These are phyloP conservation scores for Pseudocercospora pini-densiflorae DNA, from an alignment of 2,329 filamentous ascomycete species.

Conservation along the genomic window DNA sequence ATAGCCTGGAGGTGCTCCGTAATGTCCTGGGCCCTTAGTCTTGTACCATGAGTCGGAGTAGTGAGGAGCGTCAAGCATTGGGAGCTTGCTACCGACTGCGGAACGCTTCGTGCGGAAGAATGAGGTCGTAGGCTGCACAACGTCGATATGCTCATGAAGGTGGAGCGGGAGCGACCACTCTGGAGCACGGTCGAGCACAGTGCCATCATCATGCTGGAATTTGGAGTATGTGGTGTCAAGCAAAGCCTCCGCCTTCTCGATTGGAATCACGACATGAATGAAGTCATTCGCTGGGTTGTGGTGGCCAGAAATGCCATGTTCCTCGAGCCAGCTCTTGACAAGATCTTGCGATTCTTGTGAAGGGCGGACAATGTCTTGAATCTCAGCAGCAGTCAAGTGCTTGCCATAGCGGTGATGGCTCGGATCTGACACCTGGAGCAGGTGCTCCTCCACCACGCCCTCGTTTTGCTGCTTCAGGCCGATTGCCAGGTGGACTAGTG, in stretches of 20 bases:
- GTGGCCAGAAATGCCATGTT: constrained; percentile 54
- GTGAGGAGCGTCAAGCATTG: constrained; percentile 22
- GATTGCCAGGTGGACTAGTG: constrained; percentile 59
- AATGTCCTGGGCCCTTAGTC: constrained; percentile 25
- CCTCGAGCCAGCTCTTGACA: constrained; percentile 61
- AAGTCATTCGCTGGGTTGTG: constrained; percentile 63
- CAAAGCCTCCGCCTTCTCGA: constrained; percentile 57
- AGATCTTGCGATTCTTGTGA: constrained; percentile 56
- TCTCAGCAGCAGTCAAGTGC: constrained; percentile 57
- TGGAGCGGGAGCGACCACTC: constrained; percentile 63
- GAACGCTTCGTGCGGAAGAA: constrained; percentile 55
- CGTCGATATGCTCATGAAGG: constrained; percentile 62
- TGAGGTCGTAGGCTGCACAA: constrained; percentile 64
- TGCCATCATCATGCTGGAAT: constrained; percentile 59
- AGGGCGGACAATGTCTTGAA: constrained; percentile 60
- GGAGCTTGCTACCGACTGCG: constrained; percentile 4
- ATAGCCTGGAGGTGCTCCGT: constrained; percentile 13
- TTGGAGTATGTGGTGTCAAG: constrained; percentile 58
- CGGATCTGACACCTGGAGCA: constrained; percentile 60
- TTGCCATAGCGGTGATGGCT: constrained; percentile 58
- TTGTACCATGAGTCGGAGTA: constrained; percentile 30
- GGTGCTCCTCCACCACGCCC: constrained; percentile 59
- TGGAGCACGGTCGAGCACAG: constrained; percentile 56
- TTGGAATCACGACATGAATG: constrained; percentile 59
- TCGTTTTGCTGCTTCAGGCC: constrained; percentile 63